Conservation (phyloP, 1,284 basidiomycete species). For the Malassezia dermatis region DNA sequence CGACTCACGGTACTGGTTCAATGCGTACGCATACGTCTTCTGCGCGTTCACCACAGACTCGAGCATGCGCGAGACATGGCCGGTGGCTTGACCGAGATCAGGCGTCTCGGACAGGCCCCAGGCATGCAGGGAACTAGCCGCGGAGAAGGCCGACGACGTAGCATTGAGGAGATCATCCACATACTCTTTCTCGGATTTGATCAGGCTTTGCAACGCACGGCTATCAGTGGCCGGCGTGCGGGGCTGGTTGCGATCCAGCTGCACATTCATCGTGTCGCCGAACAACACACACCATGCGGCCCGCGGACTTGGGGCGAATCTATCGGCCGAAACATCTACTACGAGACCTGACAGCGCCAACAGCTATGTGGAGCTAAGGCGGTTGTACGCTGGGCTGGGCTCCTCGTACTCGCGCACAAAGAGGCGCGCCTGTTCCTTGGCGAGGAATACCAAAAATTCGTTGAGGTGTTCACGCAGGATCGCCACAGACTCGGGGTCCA, state of each 20-base stretch:
- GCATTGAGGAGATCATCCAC: constrained; percentile 31
- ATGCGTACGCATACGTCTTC: constrained; percentile 46
- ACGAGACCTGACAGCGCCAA: not conserved
- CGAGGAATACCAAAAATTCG: constrained; percentile 72
- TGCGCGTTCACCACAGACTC: constrained; percentile 45
- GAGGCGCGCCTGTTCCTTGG: constrained; percentile 57
- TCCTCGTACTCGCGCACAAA: constrained; percentile 66
- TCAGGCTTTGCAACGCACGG: constrained; percentile 48
- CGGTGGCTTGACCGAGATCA: constrained; percentile 44
- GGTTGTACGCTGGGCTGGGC: constrained; percentile 63
- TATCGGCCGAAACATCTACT: constrained; percentile 9
- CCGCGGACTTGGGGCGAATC: not conserved
- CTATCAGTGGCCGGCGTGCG: constrained; percentile 43
- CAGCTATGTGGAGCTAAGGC: constrained; percentile 49
- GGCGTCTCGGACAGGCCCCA: constrained; percentile 49
- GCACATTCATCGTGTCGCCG: constrained; percentile 16
- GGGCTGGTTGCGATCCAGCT: constrained; percentile 29
- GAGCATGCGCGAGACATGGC: constrained; percentile 45
- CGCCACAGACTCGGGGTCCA: constrained; percentile 74
- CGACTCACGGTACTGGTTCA: constrained; percentile 48
- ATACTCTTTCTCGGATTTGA: constrained; percentile 49
- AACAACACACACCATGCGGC: not conserved
- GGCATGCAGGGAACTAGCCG: constrained; percentile 47
- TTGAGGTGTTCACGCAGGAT: constrained; percentile 80
- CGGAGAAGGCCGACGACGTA: constrained; percentile 28